Evolutionary conservation across 176 grass and related monocot genomes (phyloP).

Genomic region (Rhynchospora pubera): DNA sequence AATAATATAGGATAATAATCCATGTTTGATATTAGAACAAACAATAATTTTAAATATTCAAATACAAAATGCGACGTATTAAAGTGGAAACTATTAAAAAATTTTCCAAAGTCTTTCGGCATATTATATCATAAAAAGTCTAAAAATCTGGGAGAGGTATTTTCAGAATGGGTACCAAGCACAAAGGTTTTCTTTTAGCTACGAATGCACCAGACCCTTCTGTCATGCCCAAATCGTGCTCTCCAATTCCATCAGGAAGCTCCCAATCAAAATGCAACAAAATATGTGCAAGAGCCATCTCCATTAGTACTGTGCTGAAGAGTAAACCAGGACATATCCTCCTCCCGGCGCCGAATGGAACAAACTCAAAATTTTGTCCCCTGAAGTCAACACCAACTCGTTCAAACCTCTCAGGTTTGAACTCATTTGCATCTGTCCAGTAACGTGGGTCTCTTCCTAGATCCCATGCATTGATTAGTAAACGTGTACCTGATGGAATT

Average conservation of each 20-base stretch:
- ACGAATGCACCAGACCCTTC: neutral
- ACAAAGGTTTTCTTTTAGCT: neutral
- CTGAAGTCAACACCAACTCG: neutral
- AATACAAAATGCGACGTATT: neutral
- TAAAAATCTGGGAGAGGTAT: neutral
- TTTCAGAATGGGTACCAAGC: neutral
- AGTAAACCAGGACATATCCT: constrained; percentile 15
- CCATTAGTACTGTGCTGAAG: neutral
- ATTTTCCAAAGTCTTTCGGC: neutral
- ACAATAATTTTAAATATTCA: neutral
- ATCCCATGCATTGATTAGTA: constrained; percentile 20
- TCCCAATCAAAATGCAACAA: constrained; percentile 10
- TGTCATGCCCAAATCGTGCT: neutral
- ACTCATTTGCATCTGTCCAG: constrained; percentile 8
- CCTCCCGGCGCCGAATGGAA: constrained; percentile 18
- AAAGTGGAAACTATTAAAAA: no score
- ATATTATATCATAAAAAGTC: neutral
- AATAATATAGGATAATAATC: no score
- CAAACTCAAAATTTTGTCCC: constrained; percentile 7
- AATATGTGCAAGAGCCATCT: constrained; percentile 7
- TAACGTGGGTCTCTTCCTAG: constrained; percentile 1
- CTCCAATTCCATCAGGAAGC: neutral
- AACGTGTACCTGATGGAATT: constrained; percentile 8
- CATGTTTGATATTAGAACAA: no score
- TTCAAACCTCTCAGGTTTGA: constrained; percentile 8